These are phyloP conservation scores for Hyphopichia wangnamkhiaoensis DNA, from an alignment of 1,139 yeast genomes.

Conservation along the genomic window DNA sequence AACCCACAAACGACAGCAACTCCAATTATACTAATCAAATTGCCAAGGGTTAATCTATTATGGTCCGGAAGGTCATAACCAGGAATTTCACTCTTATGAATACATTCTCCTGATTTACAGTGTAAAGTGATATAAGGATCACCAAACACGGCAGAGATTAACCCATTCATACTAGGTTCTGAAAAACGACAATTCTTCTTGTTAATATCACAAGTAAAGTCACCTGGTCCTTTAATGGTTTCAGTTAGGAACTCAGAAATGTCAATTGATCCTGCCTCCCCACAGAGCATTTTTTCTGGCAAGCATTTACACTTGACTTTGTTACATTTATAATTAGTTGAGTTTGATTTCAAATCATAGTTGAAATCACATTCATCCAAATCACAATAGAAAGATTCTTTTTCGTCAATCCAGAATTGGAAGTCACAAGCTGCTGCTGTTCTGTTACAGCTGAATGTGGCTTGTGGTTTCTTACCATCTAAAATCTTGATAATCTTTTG, in stretches of 20 bases:
- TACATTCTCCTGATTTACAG: constrained; percentile 86
- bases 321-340: constrained; percentile 78
- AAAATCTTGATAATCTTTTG: constrained; percentile 78
- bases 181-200: constrained; percentile 70
- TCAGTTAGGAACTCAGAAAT: constrained; percentile 89
- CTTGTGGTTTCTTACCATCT: constrained; percentile 83
- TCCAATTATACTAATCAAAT: constrained; percentile 50
- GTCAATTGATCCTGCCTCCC: constrained; percentile 90
- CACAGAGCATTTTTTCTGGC: constrained; percentile 92
- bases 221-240: constrained; percentile 92
- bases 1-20: constrained; percentile 45
- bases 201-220: constrained; percentile 73
- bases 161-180: constrained; percentile 94
- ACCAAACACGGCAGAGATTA: constrained; percentile 87
- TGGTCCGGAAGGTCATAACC: constrained; percentile 77
- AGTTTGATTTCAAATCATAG: constrained; percentile 60
- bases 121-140: constrained; percentile 81
- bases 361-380: constrained; percentile 69
- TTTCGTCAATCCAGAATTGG: constrained; percentile 93
- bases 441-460: constrained; percentile 83
- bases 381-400: constrained; percentile 89
- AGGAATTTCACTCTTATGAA: constrained; percentile 90
- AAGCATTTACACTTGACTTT: constrained; percentile 80
- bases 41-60: constrained; percentile 48
- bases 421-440: constrained; percentile 72